A percentile compares a stretch with the other conserved stretches of the same genome.
phyloP scores from a whole-genome alignment of 2,329 filamentous ascomycete genomes.

The Colletotrichum coccodes region DNA sequence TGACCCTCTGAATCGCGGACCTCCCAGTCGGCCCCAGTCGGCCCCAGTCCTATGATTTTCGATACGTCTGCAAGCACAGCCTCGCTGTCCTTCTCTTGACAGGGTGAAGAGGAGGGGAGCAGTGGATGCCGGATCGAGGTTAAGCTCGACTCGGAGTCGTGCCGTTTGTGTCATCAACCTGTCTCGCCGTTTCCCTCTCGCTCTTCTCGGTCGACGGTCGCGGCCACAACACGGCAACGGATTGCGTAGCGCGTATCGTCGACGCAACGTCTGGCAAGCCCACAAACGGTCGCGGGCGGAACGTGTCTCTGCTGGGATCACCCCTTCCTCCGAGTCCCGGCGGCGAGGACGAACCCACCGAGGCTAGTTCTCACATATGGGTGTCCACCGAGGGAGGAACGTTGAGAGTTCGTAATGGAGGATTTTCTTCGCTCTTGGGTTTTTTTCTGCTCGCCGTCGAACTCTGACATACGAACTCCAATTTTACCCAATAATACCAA shows the following conservation, averaged over 20 bases:
- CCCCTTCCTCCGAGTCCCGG: conserved; percentile 7
- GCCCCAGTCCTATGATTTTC: conserved; percentile 13
- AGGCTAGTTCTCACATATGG: neutral
- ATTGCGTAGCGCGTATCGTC: conserved; percentile 11
- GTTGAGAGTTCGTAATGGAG: conserved; percentile 24
- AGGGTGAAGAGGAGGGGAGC: neutral
- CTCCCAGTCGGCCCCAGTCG: neutral
- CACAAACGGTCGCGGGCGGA: conserved; percentile 15
- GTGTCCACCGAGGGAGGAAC: conserved; percentile 9
- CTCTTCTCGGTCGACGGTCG: neutral
- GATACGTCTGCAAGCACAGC: conserved; percentile 31
- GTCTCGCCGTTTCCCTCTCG: neutral
- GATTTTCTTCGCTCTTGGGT: neutral
- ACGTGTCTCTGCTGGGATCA: conserved; percentile 28
- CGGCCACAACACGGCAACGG: neutral
- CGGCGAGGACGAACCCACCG: neutral
- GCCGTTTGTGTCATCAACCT: conserved; percentile 17
- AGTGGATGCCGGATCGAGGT: conserved; percentile 17
- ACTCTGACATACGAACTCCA: conserved; percentile 9
- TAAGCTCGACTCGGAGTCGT: conserved; percentile 29
- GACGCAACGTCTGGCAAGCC: conserved; percentile 9
- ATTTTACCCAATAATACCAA: conserved; percentile 18
- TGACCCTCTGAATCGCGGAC: conserved; percentile 33
- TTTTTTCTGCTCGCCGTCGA: conserved; percentile 10
- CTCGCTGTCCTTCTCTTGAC: conserved; percentile 5